A percentile compares a stretch with the other conserved stretches of the same genome.
Conservation (phyloP, 306 rosid genomes). For the Cicer chorassanicum region DNA sequence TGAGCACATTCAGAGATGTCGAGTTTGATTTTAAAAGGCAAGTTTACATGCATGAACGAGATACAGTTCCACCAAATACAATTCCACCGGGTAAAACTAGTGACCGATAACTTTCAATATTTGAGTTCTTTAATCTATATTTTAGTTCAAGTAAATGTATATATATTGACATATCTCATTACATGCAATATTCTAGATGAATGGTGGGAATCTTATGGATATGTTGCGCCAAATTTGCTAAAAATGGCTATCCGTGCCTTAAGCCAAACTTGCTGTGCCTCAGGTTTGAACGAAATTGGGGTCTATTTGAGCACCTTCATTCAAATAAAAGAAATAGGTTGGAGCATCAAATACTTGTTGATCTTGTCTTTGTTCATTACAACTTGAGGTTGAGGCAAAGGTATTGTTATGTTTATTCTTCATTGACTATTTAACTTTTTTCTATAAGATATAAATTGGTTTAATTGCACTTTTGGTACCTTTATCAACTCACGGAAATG, state of each 20-base stretch:
- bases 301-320: neutral
- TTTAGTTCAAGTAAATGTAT: neutral
- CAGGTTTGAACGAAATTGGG: neutral
- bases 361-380: neutral
- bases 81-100: neutral
- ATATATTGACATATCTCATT: neutral
- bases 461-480: too few relatives aligned
- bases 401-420: neutral
- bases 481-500: too few relatives aligned
- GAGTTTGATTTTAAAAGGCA: neutral
- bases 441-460: neutral
- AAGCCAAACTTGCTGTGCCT: neutral
- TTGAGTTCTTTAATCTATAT: neutral
- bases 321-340: neutral
- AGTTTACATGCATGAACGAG: neutral
- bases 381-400: neutral
- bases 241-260: neutral
- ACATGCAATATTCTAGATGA: neutral
- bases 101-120: neutral
- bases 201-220: slow-evolving; percentile 3
- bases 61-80: neutral
- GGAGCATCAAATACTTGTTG: neutral
- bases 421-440: neutral
- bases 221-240: too few relatives aligned
- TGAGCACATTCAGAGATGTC: neutral